These are phyloP conservation scores for Starmerella lactis-condensi DNA, from an alignment of 805 yeast species.

Conservation along the genomic window DNA sequence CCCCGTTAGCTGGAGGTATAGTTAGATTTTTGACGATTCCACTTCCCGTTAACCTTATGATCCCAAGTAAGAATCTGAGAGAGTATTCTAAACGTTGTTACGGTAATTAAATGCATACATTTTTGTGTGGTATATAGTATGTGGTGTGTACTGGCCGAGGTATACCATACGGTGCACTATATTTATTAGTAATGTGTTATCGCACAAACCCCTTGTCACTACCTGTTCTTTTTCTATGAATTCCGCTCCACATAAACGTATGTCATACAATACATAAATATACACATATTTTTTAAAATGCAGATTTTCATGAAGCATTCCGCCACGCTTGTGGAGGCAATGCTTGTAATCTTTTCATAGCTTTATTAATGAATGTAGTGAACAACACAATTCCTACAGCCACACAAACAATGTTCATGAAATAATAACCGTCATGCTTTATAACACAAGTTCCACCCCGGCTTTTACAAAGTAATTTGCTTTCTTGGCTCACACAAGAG, in stretches of 20 bases:
- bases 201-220: no score
- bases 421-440: conserved; percentile 65
- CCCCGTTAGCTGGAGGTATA: conserved; percentile 45
- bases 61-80: conserved; percentile 8
- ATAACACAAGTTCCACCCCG: conserved; percentile 39
- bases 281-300: no score
- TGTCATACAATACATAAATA: no score
- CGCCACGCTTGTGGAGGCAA: conserved; percentile 60
- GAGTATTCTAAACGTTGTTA: conserved; percentile 9
- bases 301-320: background rate
- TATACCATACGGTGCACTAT: no score
- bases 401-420: conserved; percentile 57
- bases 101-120: no score
- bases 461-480: conserved; percentile 33
- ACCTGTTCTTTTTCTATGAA: no score
- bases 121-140: no score
- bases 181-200: no score
- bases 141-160: no score
- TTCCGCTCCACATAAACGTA: no score
- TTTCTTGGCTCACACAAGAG: conserved; percentile 24
- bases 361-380: conserved; percentile 43
- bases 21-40: conserved; percentile 32
- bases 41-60: conserved; percentile 21
- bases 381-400: conserved; percentile 45
- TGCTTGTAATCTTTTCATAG: conserved; percentile 46